Base-by-base conservation (phyloP, 768 basidiomycete species). In the Cystofilobasidium bisporidii region DNA sequence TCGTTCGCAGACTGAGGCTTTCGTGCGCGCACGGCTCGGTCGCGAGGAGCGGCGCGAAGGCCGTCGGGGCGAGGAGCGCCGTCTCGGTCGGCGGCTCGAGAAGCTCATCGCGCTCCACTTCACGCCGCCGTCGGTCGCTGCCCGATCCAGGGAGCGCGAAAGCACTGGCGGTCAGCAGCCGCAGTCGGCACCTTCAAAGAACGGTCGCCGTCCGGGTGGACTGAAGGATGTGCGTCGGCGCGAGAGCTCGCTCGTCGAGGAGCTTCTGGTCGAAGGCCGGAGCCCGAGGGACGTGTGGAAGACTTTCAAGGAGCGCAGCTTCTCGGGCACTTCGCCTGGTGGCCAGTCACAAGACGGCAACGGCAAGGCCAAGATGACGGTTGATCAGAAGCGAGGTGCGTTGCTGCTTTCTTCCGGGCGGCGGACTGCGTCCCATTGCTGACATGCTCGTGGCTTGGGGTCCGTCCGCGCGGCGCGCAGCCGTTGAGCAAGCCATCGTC, bases 401-500 rank as follows among this genome's bases (percentile, higher is more conserved):
- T 65, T 9, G n/a, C 5, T 12, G 30, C n/a, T 12, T 36, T 10
- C 24, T 22, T 60, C 57, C 32, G 0, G 14, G 12, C 43, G n/a
- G n/a, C n/a, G n/a, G n/a, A n/a, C n/a, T n/a, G n/a, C n/a, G n/a
- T n/a, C n/a, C n/a, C n/a, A n/a, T n/a, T n/a, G 1, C 28, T 32
- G 1, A 9, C 9, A 38, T 24, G 11, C 3, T 0, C 38, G 30
- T 15, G n/a, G 6, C 32, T 22, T 48, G 64, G 64, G 63, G 61
- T 6, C 28, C 0, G 17, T 64, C 15, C 30, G 18, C 8, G 47
- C 15, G 43, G 14, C 43, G 14, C 57, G 53, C 53, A 88, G 87
- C 82, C 63, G 86, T 86, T 3, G 94, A 99, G 77, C 93, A 94
- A 76, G 81, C 83, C 53, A 92, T 99, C 71, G 91, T 96, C 3